These are phyloP conservation scores for Xylariaceae sp. DNA, from an alignment of 2,329 filamentous ascomycete genomes.

Conservation along the genomic window DNA sequence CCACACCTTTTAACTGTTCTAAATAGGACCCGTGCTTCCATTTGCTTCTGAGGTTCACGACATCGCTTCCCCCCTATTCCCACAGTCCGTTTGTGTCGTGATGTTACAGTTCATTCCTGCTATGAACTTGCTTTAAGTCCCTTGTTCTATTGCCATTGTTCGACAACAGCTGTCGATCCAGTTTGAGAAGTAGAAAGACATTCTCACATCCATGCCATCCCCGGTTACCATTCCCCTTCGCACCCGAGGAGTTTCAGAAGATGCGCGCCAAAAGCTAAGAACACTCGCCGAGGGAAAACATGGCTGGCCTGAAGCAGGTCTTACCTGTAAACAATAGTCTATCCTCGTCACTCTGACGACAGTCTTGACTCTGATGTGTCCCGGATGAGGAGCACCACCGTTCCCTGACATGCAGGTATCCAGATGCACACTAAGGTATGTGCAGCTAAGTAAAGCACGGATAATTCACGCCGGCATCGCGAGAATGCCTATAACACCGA, in stretches of 20 bases:
- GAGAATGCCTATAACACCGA: slow-evolving; percentile 12
- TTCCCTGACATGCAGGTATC: slow-evolving; percentile 23
- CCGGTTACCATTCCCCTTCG: background rate
- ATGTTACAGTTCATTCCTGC: background rate
- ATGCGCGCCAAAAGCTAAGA: background rate
- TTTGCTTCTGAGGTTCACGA: background rate
- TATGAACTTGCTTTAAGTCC: background rate
- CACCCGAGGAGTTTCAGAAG: background rate
- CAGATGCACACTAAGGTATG: slow-evolving; percentile 6
- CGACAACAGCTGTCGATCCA: background rate
- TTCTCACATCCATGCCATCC: background rate
- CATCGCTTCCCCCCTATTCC: background rate
- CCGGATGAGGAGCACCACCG: slow-evolving; percentile 12
- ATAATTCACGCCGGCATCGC: slow-evolving; percentile 19
- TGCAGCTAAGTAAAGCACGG: slow-evolving; percentile 15
- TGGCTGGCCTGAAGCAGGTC: slow-evolving; percentile 15
- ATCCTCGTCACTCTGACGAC: slow-evolving; percentile 10
- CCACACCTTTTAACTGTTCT: background rate
- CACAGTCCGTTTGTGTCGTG: background rate
- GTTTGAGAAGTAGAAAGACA: background rate
- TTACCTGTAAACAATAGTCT: slow-evolving; percentile 7
- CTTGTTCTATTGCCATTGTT: background rate
- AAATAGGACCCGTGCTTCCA: background rate
- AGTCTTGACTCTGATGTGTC: slow-evolving; percentile 12
- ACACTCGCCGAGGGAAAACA: background rate